These are phyloP conservation scores for Hebeloma cylindrosporum DNA, from an alignment of 768 basidiomycete species.

Conservation along the genomic window DNA sequence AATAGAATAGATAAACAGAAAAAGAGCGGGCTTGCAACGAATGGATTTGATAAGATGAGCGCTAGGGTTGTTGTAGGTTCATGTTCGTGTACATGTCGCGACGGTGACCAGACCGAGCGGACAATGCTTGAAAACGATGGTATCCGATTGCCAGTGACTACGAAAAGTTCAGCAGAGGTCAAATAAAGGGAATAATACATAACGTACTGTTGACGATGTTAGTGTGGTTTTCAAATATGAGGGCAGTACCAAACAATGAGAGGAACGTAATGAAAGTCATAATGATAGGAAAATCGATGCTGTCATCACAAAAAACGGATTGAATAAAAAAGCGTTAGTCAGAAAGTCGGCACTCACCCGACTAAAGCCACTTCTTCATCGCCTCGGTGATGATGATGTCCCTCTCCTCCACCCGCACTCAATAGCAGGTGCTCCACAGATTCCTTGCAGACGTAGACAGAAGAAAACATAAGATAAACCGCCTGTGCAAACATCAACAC, in stretches of 20 bases:
- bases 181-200: not conserved
- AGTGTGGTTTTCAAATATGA: conserved; percentile 61
- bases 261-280: conserved; percentile 55
- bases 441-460: conserved; percentile 97
- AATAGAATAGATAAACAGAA: conserved; percentile 57
- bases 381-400: conserved; percentile 62
- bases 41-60: conserved; percentile 69
- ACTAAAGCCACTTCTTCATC: conserved; percentile 53
- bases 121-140: conserved; percentile 52
- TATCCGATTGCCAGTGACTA: conserved; percentile 64
- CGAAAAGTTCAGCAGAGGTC: not conserved
- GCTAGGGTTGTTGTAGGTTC: conserved; percentile 37
- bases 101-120: conserved; percentile 42
- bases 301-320: conserved; percentile 19
- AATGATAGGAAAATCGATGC: conserved; percentile 68
- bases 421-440: conserved; percentile 90
- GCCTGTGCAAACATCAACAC: conserved; percentile 84
- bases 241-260: conserved; percentile 56
- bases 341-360: too few species aligned
- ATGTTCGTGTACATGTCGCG: conserved; percentile 31
- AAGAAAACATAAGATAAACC: conserved; percentile 92
- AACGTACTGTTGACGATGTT: conserved; percentile 64
- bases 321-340: conserved; percentile 31
- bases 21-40: conserved; percentile 60
- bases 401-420: conserved; percentile 49